Evolutionary conservation across 2,329 filamentous ascomycete species (phyloP).

Genomic region (Gaeumannomyces sp.): DNA sequence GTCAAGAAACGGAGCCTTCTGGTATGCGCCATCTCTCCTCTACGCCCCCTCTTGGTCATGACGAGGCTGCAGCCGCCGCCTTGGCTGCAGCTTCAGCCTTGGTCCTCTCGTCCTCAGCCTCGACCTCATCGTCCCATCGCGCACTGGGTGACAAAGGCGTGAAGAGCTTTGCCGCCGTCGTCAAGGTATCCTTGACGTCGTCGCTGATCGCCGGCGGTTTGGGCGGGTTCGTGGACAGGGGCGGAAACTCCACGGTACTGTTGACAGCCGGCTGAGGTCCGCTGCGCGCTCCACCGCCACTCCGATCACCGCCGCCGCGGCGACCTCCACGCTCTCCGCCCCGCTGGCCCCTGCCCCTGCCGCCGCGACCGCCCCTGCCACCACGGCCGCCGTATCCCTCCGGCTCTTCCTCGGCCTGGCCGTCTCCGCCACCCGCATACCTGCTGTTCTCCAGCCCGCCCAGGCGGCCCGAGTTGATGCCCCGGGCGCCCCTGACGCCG

Average conservation of each 20-base stretch:
- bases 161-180: conserved; percentile 18
- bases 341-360: conserved; percentile 24
- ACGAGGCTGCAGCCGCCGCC: background rate
- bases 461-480: conserved; percentile 7
- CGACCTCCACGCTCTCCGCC: conserved; percentile 25
- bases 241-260: conserved; percentile 11
- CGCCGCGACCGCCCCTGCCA: conserved; percentile 24
- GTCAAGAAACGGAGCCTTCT: too few relatives aligned
- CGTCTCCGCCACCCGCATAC: conserved; percentile 1
- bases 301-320: conserved; percentile 16
- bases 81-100: conserved; percentile 5
- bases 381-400: conserved; percentile 6
- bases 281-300: conserved; percentile 7
- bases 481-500: conserved; percentile 14
- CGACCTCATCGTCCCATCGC: conserved; percentile 55
- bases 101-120: conserved; percentile 36
- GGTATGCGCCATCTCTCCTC: too few relatives aligned
- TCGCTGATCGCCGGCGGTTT: conserved; percentile 9
- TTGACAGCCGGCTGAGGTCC: conserved; percentile 8
- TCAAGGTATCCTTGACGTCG: conserved; percentile 9
- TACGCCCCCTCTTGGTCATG: too few relatives aligned
- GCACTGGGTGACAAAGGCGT: conserved; percentile 29
- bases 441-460: conserved; percentile 8
- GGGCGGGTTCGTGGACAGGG: conserved; percentile 6
- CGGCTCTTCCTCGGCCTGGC: conserved; percentile 1